phyloP scores from a whole-genome alignment of 352 stramenopile genomes.

The Phytophthora melonis region DNA sequence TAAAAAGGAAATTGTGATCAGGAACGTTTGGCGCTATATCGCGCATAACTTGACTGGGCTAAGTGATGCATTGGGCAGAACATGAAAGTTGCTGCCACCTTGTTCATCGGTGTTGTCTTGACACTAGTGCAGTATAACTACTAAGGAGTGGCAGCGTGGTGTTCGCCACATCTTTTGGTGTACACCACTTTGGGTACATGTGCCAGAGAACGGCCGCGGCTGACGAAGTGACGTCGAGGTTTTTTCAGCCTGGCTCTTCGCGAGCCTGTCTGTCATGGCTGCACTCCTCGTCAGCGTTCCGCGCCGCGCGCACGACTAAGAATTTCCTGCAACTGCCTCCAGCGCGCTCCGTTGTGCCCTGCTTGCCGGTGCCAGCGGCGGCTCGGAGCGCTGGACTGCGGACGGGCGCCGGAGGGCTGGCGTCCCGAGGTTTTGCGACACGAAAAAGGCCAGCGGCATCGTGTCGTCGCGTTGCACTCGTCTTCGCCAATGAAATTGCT shows the following conservation, averaged over 20 bases:
- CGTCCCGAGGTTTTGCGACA: not conserved
- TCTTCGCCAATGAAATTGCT: slow-evolving; percentile 37
- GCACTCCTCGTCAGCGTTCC: not conserved
- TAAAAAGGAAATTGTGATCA: too few species aligned
- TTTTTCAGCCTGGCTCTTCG: slow-evolving; percentile 17
- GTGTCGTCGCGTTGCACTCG: slow-evolving; percentile 25
- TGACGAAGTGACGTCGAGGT: slow-evolving; percentile 1
- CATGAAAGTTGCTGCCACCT: too few species aligned
- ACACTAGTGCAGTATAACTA: not conserved
- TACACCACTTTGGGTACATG: slow-evolving; percentile 16
- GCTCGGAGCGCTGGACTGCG: slow-evolving; percentile 1
- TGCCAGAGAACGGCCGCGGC: not conserved
- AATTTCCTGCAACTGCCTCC: not conserved
- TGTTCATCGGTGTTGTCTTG: too few species aligned
- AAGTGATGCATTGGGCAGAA: too few species aligned
- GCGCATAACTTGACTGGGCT: too few species aligned
- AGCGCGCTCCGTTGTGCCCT: not conserved
- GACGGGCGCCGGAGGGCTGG: not conserved
- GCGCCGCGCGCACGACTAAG: not conserved
- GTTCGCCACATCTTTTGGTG: slow-evolving; percentile 1
- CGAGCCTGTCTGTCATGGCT: slow-evolving; percentile 1
- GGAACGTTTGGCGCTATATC: too few species aligned
- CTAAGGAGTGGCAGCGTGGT: not conserved
- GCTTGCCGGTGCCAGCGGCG: not conserved
- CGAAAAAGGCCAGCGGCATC: slow-evolving; percentile 1